phyloP scores from a whole-genome alignment of 345 rosid species.

The Punica granatum region DNA sequence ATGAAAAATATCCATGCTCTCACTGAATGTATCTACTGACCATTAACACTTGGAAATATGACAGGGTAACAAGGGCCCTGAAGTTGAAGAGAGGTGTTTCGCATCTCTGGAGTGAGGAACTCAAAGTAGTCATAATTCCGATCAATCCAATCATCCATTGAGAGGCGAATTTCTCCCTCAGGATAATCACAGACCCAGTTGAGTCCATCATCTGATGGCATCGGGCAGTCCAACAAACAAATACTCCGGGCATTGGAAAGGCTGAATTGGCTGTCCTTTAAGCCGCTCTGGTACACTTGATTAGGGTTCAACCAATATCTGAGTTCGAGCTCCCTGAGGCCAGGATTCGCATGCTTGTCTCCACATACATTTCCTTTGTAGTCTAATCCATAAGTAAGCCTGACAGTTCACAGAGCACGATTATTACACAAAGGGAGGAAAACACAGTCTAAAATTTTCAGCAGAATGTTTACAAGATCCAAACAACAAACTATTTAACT shows the following conservation, averaged over 20 bases:
- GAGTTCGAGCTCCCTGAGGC: constrained; percentile 69
- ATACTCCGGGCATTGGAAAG: constrained; percentile 75
- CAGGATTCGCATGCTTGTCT: constrained; percentile 66
- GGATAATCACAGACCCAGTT: constrained; percentile 99
- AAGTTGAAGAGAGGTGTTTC: constrained; percentile 85
- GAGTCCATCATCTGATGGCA: constrained; percentile 67
- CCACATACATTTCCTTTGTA: constrained; percentile 96
- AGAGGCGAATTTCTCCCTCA: constrained; percentile 81
- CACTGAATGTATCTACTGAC: constrained; percentile 26
- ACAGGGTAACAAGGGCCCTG: constrained; percentile 99
- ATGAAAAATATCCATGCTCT: not conserved
- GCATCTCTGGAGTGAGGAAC: constrained; percentile 86
- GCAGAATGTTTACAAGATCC: not conserved
- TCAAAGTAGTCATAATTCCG: constrained; percentile 88
- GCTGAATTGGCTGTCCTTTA: constrained; percentile 64
- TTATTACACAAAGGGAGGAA: not conserved
- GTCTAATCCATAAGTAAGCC: constrained; percentile 95
- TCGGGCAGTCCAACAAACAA: constrained; percentile 88
- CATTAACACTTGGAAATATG: constrained; percentile 83
- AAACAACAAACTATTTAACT: not conserved
- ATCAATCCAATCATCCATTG: constrained; percentile 76
- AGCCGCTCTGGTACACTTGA: constrained; percentile 90
- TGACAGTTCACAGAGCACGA: constrained; percentile 16
- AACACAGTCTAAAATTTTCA: not conserved
- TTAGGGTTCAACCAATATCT: constrained; percentile 90